Evolutionary conservation across 2,329 filamentous ascomycete species (phyloP).

Genomic region (Fusarium ambrosium): DNA sequence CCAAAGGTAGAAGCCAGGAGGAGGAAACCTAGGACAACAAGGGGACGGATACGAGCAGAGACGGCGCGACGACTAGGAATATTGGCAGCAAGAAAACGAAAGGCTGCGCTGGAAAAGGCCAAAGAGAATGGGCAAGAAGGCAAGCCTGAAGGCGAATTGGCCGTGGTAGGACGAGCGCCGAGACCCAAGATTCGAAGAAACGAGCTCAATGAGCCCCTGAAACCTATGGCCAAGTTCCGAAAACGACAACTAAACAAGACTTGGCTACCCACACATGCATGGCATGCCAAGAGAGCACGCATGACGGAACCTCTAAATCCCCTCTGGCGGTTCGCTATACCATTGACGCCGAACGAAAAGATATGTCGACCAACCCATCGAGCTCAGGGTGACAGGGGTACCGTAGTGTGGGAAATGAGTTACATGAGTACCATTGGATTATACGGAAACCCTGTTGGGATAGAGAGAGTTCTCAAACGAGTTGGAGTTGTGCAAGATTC

Average conservation of each 20-base stretch:
- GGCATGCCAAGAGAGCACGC: slow-evolving; percentile 90
- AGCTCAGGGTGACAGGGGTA: slow-evolving; percentile 79
- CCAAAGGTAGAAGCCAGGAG: slow-evolving; percentile 78
- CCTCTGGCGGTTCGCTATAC: slow-evolving; percentile 91
- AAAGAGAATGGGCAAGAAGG: slow-evolving; percentile 40
- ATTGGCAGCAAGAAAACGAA: slow-evolving; percentile 69
- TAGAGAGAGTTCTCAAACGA: slow-evolving; percentile 75
- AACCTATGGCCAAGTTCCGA: slow-evolving; percentile 76
- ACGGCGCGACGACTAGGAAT: slow-evolving; percentile 79
- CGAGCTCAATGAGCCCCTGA: slow-evolving; percentile 71
- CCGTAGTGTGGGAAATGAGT: slow-evolving; percentile 92
- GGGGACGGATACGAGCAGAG: slow-evolving; percentile 76
- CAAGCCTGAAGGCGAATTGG: slow-evolving; percentile 21
- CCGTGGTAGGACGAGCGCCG: slow-evolving; percentile 49
- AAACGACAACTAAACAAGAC: slow-evolving; percentile 91
- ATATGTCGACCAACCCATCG: slow-evolving; percentile 90
- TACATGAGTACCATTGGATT: slow-evolving; percentile 91
- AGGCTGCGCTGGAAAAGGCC: slow-evolving; percentile 53
- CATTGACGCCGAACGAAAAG: slow-evolving; percentile 89
- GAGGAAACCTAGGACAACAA: slow-evolving; percentile 71
- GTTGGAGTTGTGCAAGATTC: slow-evolving; percentile 73
- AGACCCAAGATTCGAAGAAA: slow-evolving; percentile 79
- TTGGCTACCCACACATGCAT: slow-evolving; percentile 95
- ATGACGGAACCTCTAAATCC: slow-evolving; percentile 86
- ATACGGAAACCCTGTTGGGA: slow-evolving; percentile 73